A percentile compares a stretch with the other conserved stretches of the same genome.
Evolutionary conservation across 257 asterid species (phyloP).

Genomic region (Capsicum baccatum): DNA sequence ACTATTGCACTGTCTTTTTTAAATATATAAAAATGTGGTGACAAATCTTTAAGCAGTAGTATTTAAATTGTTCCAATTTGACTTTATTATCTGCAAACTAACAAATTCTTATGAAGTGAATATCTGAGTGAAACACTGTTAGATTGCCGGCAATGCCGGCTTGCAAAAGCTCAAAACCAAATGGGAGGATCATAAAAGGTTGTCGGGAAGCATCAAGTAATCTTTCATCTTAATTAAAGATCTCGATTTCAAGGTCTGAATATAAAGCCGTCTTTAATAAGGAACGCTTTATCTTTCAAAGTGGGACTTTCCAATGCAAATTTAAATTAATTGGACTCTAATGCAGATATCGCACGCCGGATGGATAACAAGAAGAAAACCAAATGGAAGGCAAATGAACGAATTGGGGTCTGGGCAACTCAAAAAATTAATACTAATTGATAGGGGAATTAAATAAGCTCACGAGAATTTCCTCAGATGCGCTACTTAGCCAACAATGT

Average conservation of each 20-base stretch:
- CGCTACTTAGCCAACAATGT: constrained; percentile 24
- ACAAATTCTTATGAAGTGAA: neutral
- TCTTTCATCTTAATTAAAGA: too few species aligned
- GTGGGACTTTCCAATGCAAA: too few species aligned
- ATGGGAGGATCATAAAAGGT: constrained; percentile 30
- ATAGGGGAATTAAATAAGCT: constrained; percentile 45
- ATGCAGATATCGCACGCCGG: too few species aligned
- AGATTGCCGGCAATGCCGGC: constrained; percentile 63
- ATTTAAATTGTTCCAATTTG: neutral
- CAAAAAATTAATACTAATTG: neutral
- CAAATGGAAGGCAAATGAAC: constrained; percentile 40
- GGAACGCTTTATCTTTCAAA: too few species aligned
- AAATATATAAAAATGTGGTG: accelerated
- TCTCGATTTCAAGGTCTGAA: too few species aligned
- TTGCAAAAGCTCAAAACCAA: constrained; percentile 31
- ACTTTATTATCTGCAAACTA: neutral
- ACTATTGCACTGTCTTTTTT: too few species aligned
- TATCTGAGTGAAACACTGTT: neutral
- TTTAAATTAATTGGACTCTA: too few species aligned
- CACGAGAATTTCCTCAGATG: constrained; percentile 50
- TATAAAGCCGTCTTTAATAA: too few species aligned
- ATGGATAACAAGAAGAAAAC: neutral
- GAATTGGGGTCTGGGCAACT: neutral
- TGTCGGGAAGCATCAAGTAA: too few species aligned
- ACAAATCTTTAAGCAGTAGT: neutral